A percentile compares a stretch with the other conserved stretches of the same genome.
Conservation (phyloP, 2,329 filamentous ascomycete species). For the Penicillium verrucosum region DNA sequence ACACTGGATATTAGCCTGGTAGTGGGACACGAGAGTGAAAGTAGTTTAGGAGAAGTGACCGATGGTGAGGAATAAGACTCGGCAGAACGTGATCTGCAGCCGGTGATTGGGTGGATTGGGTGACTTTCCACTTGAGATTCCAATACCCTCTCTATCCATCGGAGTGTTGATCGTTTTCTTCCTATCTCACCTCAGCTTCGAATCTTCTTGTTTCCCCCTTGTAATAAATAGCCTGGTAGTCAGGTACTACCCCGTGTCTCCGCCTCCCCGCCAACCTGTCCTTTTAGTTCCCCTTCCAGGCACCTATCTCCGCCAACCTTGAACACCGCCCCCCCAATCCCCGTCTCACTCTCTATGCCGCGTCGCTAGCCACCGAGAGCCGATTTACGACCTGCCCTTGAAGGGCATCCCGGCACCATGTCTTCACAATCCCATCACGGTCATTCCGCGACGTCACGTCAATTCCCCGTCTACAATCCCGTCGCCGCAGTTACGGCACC, state of each 20-base stretch:
- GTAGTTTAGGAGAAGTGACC: neutral
- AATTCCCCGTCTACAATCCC: constrained; percentile 34
- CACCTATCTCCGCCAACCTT: constrained; percentile 5
- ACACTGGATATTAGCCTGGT: neutral
- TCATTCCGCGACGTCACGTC: constrained; percentile 29
- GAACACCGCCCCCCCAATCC: constrained; percentile 11
- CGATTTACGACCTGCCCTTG: constrained; percentile 22
- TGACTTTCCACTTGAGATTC: constrained; percentile 19
- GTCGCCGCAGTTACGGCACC: constrained; percentile 44
- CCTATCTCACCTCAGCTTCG: constrained; percentile 6
- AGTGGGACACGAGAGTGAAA: neutral
- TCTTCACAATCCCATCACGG: constrained; percentile 32
- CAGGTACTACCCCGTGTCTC: constrained; percentile 20
- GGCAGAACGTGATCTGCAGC: constrained; percentile 24
- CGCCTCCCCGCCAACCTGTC: constrained; percentile 21
- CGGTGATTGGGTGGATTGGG: constrained; percentile 28
- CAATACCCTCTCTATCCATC: constrained; percentile 10
- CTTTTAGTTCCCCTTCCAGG: constrained; percentile 3
- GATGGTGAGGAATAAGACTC: neutral
- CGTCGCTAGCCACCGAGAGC: constrained; percentile 16
- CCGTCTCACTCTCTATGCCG: constrained; percentile 22
- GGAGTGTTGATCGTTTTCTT: constrained; percentile 7
- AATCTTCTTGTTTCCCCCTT: constrained; percentile 3
- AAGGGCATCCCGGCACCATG: constrained; percentile 32
- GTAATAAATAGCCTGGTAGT: constrained; percentile 22